Base-by-base conservation (phyloP, 1,139 yeast species). In the Yamadazyma jaroonii region DNA sequence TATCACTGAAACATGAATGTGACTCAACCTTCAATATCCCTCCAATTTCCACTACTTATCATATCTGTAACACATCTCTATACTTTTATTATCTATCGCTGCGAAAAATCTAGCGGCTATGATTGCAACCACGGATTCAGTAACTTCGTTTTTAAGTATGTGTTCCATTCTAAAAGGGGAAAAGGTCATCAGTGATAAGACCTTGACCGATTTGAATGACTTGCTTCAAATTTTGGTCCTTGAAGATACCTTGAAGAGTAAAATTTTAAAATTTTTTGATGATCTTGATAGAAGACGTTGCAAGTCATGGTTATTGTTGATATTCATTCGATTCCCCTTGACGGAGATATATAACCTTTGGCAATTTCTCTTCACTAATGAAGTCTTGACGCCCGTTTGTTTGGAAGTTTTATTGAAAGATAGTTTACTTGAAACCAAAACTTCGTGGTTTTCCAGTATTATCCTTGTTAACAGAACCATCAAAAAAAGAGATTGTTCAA, bases 391-490 rank as follows among this genome's bases (percentile, higher is more conserved):
- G 3, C 17, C n/a, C 3, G 14, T 15, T 3, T 31, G 29, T 10
- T 12, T 39, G 22, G 25, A 28, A 6, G 25, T 27, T 7, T 14
- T 36, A 6, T 37, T 47, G 27, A 17, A 29, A n/a, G 45, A 41
- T 31, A 15, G 36, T 22, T 37, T 47, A 25, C 11, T 20, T 4
- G 35, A 29, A 9, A 33, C 45, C 3, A 17, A 21, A n/a, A 39
- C 45, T 3, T 40, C 45, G 30, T 47, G 51, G 51, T 38, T 46
- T 29, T 40, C 47, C 3, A 43, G 50, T 30, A 25, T 29, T 10
- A 21, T 45, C 10, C 29, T 45, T 3, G 3, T 42, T 2, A 23
- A 25, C 11, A 22, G 13, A 14, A 11, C 20, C 22, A 32, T 35
- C 14, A 25, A 10, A 4, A 35, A 29, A 26, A 23, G 36, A 20